Percentiles rank a stretch among this genome's conserved stretches.
phyloP scores from a whole-genome alignment of 805 yeast genomes.

The Candida xiaguanensis region DNA sequence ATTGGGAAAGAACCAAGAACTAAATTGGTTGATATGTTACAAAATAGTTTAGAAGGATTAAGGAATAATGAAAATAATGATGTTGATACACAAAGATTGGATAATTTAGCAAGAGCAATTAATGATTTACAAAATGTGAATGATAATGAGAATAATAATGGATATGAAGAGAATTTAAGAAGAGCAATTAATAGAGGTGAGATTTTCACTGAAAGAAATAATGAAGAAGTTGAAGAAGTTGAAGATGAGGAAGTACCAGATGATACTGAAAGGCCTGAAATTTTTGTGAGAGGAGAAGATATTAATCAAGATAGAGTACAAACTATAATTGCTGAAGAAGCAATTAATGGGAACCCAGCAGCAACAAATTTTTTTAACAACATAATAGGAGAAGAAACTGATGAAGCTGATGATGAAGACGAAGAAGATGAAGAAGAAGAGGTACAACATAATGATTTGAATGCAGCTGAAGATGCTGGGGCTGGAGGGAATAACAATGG shows the following conservation, averaged over 20 bases:
- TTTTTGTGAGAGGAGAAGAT: not conserved
- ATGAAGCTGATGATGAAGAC: conserved; percentile 1
- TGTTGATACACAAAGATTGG: conserved; percentile 20
- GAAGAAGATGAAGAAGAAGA: conserved; percentile 12
- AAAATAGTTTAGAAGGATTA: conserved; percentile 22
- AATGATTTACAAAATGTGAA: conserved; percentile 19
- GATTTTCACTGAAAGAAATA: conserved; percentile 1
- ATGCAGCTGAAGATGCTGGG: conserved; percentile 8
- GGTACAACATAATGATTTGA: conserved; percentile 4
- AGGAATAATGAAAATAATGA: conserved; percentile 20
- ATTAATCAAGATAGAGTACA: not conserved
- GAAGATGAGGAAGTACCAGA: conserved; percentile 11
- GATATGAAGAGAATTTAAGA: conserved; percentile 17
- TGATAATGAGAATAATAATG: conserved; percentile 4
- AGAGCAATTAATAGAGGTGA: conserved; percentile 15
- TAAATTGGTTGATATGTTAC: conserved; percentile 35
- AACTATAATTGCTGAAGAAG: not conserved
- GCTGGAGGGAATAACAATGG: conserved; percentile 16
- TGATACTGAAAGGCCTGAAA: conserved; percentile 5
- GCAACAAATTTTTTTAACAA: not conserved
- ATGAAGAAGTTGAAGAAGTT: not conserved
- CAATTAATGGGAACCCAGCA: not conserved
- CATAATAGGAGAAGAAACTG: conserved; percentile 1
- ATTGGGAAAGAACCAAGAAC: conserved; percentile 56
- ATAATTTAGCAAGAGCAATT: conserved; percentile 25